Evolutionary conservation across 495 filamentous ascomycete genomes (phyloP), one percentile per base, ranked within the genome.

Genomic region (Darksidea phi): DNA sequence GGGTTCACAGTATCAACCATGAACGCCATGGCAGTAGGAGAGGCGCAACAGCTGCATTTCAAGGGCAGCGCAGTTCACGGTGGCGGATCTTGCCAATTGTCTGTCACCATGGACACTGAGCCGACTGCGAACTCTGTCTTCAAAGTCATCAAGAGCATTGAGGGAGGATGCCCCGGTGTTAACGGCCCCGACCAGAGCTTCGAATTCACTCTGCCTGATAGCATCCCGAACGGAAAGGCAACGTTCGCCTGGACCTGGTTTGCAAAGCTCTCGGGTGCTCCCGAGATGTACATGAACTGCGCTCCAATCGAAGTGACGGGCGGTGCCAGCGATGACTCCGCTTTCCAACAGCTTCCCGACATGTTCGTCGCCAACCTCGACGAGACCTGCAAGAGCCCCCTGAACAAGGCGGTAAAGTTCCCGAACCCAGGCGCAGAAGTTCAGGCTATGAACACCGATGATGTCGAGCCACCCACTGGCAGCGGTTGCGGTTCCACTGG

Each of bases 31-130:
- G 61, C 71, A 0, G 71, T 85, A 17, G 87, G 86, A 11, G 74
- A 78, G 0, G 64, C 64, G 0, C 83, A 85, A 63, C 50, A 66
- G 0, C 69, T 89, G 4, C 63, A 66, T 15, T 83, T 88, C 70
- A 76, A 71, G 0, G 87, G 87, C 0, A 70, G 70, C 12, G 91
- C 90, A 0, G 81, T 84, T 6, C 90, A 95, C 71, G 86, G 85
- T 26, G 91, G 91, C 47, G 91, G 91, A 6, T 89, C 87, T 6
- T 95, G 90, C 72, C 91, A 96, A 70, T 70, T 96, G 37, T 81
- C 84, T 1, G 78, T 95, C 66, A 88, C 89, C 10, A 88, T 87
- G 63, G 89, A 92, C 67, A 69, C 72, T 4, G 64, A 76, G 2
- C 85, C 85, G 0, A 83, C 70, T 46, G 75, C 74, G 41, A 77